Evolutionary conservation across 768 basidiomycete genomes (phyloP), one percentile per base, ranked within the genome.

Genomic region (Podaxis sp.): DNA sequence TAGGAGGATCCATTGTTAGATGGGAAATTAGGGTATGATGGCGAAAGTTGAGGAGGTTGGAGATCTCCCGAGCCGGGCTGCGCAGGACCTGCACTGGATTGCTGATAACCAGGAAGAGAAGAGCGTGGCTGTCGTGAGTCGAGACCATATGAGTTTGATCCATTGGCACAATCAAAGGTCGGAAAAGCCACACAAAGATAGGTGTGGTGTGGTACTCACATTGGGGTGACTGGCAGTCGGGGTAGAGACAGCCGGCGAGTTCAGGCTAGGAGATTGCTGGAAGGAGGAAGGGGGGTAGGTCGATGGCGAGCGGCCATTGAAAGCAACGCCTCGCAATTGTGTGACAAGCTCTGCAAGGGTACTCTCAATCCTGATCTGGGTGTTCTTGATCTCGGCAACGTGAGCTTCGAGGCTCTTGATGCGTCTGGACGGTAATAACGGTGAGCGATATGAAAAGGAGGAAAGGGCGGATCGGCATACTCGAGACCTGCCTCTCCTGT

Each of bases 401-500:
- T 93, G 92, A 28, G 83, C 68, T 75, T 97, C 95, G 59, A 97
- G 84, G 70, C 87, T 93, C 69, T 93, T 87, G 66, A 97, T 96
- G 55, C 95, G 93, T 73, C 95, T 96, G 70, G 22, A 19, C 52
- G 33, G 28, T 46, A 22, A 61, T 58, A 65, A 63, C 65, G 68
- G 68, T 67, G 65, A 66, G 63, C 12, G 52, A 57, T 52, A 61
- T 55, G 42, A 48, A 8, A 26, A 46, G 61, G 53, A 54, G 30
- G 44, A 52, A 58, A 64, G 49, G 22, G 80, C 52, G 54, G 53
- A 63, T 63, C 53, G 38, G 13, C 92, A 75, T 72, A 95, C 93
- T 95, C 94, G 57, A 95, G 75, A 7, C 93, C 93, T 17, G 93
- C 93, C 75, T 95, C 93, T 51, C 92, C 92, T 7, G 92, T 92